Evolutionary conservation across 768 basidiomycete species (phyloP), one percentile per base, ranked within the genome.

Genomic region (Tricholoma terreum): DNA sequence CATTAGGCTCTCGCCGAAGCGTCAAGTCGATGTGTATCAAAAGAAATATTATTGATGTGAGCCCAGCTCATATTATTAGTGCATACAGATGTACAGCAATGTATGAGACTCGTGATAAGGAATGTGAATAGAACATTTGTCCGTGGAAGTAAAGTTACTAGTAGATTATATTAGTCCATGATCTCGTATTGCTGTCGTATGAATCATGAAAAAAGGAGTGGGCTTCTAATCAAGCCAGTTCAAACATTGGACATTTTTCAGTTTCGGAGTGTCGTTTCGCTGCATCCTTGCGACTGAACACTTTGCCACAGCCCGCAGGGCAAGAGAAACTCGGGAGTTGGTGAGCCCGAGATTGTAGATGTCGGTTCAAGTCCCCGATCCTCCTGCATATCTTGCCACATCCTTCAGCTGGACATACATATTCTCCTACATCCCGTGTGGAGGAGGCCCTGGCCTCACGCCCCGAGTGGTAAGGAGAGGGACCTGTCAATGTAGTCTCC

Each of bases 261-360:
- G 33, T 14, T 2, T 55, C 35, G 3, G 49, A 51, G 35, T 64
- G 63, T 17, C 60, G 58, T 54, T 64, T 61, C 19, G 60, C 60
- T 48, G 60, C 59, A 38, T 64, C 63, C 15, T 34, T 31, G 35
- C 60, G 59, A 6, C 56, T 59, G 34, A 59, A 64, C 40, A 54
- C 48, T 8, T 33, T 33, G 7, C 63, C 63, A 17, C 63, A 64
- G 6, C 38, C 22, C 14, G 38, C 55, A 2, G 56, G 58, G 30
- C 63, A 64, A 11, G 54, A 54, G 31, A 64, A 19, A 15, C 58
- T 55, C 8, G 63, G 60, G 1, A 24, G 24, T 24, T 56, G 31
- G 50, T 61, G 63, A 12, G 57, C 51, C 4, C 21, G 52, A 45
- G 46, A 51, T 15, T 22, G 56, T 19, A 57, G 50, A 31, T 64